A percentile compares a stretch with the other conserved stretches of the same genome.
Conservation (phyloP, 2,329 filamentous ascomycete genomes). For the Colletotrichum eleusines region DNA sequence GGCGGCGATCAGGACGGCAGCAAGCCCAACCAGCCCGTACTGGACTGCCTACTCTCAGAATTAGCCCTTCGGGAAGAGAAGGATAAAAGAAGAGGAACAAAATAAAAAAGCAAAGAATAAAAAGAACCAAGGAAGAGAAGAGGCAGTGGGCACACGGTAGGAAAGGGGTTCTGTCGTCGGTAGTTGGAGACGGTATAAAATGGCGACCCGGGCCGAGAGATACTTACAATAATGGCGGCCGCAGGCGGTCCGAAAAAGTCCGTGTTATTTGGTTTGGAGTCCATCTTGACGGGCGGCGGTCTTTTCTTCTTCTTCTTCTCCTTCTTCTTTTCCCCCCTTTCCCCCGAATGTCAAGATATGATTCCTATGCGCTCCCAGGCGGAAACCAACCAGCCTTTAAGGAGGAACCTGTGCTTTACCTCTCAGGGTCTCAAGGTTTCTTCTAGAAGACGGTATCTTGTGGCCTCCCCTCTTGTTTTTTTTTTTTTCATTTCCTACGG, state of each 20-base stretch:
- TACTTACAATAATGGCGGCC: slow-evolving; percentile 7
- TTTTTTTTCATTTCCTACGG: not conserved
- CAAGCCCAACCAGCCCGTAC: not conserved
- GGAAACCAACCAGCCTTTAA: not conserved
- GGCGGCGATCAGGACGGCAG: not conserved
- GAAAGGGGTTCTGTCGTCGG: too few species aligned
- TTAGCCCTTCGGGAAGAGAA: not conserved
- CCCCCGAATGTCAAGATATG: not conserved
- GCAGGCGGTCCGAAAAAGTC: not conserved
- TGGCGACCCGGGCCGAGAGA: too few species aligned
- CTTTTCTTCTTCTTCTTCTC: too few species aligned
- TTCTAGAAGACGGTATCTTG: too few species aligned
- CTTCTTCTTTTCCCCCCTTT: not conserved
- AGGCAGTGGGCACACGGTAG: too few species aligned
- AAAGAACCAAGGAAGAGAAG: too few species aligned
- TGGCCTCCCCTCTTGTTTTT: too few species aligned
- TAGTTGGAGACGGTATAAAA: too few species aligned
- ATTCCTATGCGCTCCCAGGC: not conserved
- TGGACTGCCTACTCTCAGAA: not conserved
- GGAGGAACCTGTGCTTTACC: not conserved
- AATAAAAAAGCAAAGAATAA: too few species aligned
- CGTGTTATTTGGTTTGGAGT: not conserved
- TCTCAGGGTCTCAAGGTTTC: not conserved
- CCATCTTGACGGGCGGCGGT: not conserved
- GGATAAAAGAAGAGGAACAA: too few species aligned